These are phyloP conservation scores for Fusarium austroafricanum DNA, from an alignment of 2,329 filamentous ascomycete genomes.

Conservation along the genomic window DNA sequence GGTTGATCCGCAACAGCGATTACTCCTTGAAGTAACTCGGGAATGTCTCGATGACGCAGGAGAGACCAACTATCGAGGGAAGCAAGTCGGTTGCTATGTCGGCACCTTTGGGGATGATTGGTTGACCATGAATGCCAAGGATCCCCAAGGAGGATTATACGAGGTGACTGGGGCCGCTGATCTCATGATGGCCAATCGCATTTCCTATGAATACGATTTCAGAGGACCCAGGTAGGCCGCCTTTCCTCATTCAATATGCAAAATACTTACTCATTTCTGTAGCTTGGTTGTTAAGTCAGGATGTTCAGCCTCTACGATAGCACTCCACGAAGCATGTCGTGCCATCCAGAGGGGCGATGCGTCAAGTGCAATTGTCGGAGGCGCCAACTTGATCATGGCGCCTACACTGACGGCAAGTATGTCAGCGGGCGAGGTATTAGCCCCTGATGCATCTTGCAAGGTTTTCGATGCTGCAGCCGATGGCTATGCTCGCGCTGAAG, in stretches of 20 bases:
- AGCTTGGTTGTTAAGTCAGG: constrained; percentile 15
- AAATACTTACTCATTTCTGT: no score
- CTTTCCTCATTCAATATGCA: background rate
- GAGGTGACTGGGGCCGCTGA: background rate
- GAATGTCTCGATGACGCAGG: constrained; percentile 14
- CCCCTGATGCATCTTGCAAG: constrained; percentile 53
- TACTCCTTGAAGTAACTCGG: background rate
- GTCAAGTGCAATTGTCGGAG: background rate
- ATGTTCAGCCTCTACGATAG: constrained; percentile 2
- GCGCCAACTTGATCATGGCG: constrained; percentile 5
- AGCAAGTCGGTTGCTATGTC: constrained; percentile 8
- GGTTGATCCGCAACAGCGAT: constrained; percentile 13
- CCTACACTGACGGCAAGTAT: constrained; percentile 1
- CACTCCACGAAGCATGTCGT: constrained; percentile 25
- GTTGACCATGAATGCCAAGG: constrained; percentile 1
- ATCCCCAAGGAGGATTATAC: background rate
- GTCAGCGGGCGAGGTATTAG: constrained; percentile 40
- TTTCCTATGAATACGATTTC: constrained; percentile 11
- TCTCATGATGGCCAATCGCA: constrained; percentile 17
- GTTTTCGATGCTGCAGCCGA: constrained; percentile 10
- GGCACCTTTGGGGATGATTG: constrained; percentile 15
- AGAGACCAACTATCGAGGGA: background rate
- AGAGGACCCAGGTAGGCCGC: constrained; percentile 1
- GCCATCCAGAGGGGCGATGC: constrained; percentile 10
- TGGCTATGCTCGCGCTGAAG: constrained; percentile 5